Evolutionary conservation across 2,329 filamentous ascomycete genomes (phyloP).

Genomic region (Emericellopsis atlantica): DNA sequence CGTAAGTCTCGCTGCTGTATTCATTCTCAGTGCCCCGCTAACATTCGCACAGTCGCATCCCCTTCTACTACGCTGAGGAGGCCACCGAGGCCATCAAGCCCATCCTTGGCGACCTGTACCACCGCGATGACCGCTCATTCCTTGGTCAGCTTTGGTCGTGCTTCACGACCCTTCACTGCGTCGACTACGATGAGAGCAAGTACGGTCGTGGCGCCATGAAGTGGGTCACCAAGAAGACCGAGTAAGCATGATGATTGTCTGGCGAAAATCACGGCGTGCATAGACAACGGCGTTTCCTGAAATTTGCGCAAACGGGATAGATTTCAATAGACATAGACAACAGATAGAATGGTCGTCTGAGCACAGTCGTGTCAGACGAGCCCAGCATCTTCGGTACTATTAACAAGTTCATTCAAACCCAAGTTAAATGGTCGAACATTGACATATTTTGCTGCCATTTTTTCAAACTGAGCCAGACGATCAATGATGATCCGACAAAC

Average conservation of each 20-base stretch:
- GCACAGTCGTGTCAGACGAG: too few species aligned
- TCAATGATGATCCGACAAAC: too few species aligned
- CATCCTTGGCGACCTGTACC: slow-evolving; percentile 88
- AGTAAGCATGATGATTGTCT: not conserved
- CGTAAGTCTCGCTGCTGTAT: slow-evolving; percentile 10
- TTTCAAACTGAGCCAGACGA: too few species aligned
- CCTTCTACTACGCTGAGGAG: slow-evolving; percentile 36
- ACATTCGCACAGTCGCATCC: slow-evolving; percentile 11
- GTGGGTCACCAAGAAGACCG: slow-evolving; percentile 1
- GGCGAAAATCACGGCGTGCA: too few species aligned
- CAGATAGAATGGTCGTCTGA: too few species aligned
- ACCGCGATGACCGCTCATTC: slow-evolving; percentile 18
- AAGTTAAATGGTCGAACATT: too few species aligned
- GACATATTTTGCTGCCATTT: too few species aligned
- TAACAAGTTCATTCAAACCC: too few species aligned
- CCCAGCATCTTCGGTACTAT: too few species aligned
- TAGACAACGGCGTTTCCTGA: too few species aligned
- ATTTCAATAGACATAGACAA: too few species aligned
- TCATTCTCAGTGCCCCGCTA: not conserved
- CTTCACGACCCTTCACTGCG: slow-evolving; percentile 4
- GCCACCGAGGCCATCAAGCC: slow-evolving; percentile 59
- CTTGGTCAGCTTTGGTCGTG: slow-evolving; percentile 5
- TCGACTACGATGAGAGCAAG: slow-evolving; percentile 2
- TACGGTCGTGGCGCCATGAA: not conserved
- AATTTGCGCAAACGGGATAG: too few species aligned